Base-by-base conservation (phyloP, 2,329 filamentous ascomycete species). In the Fusarium succisae region DNA sequence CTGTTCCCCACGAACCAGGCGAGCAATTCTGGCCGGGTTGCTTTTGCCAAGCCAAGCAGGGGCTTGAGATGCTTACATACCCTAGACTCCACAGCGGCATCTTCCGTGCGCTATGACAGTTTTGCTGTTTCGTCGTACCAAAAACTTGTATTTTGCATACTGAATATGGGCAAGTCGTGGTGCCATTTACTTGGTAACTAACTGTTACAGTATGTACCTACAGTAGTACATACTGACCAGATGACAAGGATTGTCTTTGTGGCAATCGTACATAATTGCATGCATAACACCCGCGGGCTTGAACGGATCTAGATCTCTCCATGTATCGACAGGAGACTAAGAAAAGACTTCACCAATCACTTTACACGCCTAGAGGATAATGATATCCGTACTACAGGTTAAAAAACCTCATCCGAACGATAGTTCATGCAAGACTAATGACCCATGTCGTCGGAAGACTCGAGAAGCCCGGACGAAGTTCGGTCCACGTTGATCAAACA, bases 1-100 rank as follows among this genome's bases (percentile, higher is more conserved):
- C 70, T 50, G 15, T 65, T 65, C 70, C 69, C 64, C 69, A 72
- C 64, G 53, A 66, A 55, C 66, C 43, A 30, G 51, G 28, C 14
- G 28, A 54, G 35, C 30, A 37, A 28, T 26, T 45, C 48, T 66
- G 32, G n/a, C 43, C 55, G 55, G 63, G 35, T 43, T 48, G n/a
- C 20, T 39, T 26, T 32, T 65, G 47, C 30, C 39, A 35, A 14
- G 32, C 24, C 45, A 55, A 15, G 38, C 45, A 55, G 26, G 38
- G 30, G 39, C 12, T 15, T 20, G 8, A 32, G 26, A 8, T n/a
- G 22, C 41, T 28, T 41, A 17, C 32, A 35, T 35, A 70, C 60
- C 67, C 60, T 70, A 58, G 66, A 70, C 53, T 37, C 26, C 22
- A 8, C 28, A 18, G 17, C 47, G 47, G 57, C 28, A 54, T 53